These are phyloP conservation scores for Homolaphlyctis polyrhiza DNA, from an alignment of 371 early-diverging fungal genomes.

Conservation along the genomic window DNA sequence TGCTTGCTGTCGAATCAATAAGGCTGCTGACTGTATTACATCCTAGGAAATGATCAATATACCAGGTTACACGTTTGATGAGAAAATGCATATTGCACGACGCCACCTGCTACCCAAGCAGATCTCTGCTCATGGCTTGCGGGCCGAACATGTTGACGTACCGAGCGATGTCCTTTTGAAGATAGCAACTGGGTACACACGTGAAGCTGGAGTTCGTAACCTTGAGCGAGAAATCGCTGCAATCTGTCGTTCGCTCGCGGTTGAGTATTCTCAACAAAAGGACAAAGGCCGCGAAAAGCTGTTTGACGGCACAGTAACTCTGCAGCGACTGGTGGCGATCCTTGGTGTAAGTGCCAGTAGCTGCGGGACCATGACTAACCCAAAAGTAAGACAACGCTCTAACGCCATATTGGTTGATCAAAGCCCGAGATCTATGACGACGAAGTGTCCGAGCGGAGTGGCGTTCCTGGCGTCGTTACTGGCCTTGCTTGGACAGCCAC, in stretches of 20 bases:
- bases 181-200: conserved; percentile 70
- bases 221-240: conserved; percentile 72
- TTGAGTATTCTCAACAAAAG: conserved; percentile 45
- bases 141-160: conserved; percentile 41
- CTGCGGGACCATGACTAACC: background rate
- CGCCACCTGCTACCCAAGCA: conserved; percentile 64
- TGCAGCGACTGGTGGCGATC: conserved; percentile 46
- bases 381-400: background rate
- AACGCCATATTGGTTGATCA: background rate
- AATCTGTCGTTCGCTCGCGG: conserved; percentile 70
- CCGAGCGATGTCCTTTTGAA: conserved; percentile 53
- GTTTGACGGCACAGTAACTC: conserved; percentile 24
- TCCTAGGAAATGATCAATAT: conserved; percentile 64
- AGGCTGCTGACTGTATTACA: background rate
- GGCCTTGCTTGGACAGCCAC: conserved; percentile 77
- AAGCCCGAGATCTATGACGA: conserved; percentile 53
- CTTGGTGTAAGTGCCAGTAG: conserved; percentile 38
- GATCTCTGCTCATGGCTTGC: conserved; percentile 56
- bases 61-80: conserved; percentile 80
- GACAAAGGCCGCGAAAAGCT: conserved; percentile 14
- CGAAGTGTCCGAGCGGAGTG: conserved; percentile 55
- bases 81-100: conserved; percentile 57
- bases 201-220: conserved; percentile 81
- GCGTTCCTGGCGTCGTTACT: conserved; percentile 69
- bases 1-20: background rate